These are phyloP conservation scores for Scleromitrula shiraiana DNA, from an alignment of 2,329 filamentous ascomycete species.

Conservation along the genomic window DNA sequence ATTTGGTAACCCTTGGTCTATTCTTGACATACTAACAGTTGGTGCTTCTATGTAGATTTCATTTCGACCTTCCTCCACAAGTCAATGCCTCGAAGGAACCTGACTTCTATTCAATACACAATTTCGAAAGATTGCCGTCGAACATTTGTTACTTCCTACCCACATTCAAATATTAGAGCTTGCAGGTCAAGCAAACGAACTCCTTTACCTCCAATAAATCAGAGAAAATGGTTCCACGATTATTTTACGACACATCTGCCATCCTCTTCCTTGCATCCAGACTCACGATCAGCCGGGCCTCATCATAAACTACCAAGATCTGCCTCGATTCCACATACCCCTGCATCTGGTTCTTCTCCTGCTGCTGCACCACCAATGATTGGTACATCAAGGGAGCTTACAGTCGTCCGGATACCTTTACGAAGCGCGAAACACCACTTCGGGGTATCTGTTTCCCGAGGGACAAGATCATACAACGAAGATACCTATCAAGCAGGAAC, in stretches of 20 bases:
- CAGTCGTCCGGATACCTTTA: conserved; percentile 89
- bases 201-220: conserved; percentile 5
- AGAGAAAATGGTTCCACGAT: conserved; percentile 60
- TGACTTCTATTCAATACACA: neutral
- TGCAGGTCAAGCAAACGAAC: conserved; percentile 3
- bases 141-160: conserved; percentile 9
- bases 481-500: conserved; percentile 92
- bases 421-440: conserved; percentile 95
- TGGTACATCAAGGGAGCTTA: conserved; percentile 64
- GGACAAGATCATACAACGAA: conserved; percentile 83
- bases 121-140: conserved; percentile 6
- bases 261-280: conserved; percentile 85
- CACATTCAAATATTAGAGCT: neutral
- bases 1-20: neutral
- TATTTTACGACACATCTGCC: conserved; percentile 97
- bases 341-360: conserved; percentile 44
- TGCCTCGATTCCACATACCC: conserved; percentile 71
- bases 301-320: conserved; percentile 83
- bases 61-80: conserved; percentile 24
- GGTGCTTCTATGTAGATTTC: conserved; percentile 19
- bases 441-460: conserved; percentile 69
- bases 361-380: conserved; percentile 51
- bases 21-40: neutral
- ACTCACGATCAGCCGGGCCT: conserved; percentile 59
- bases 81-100: conserved; percentile 2